Conservation (phyloP, 306 rosid species). For the Senna siamea region DNA sequence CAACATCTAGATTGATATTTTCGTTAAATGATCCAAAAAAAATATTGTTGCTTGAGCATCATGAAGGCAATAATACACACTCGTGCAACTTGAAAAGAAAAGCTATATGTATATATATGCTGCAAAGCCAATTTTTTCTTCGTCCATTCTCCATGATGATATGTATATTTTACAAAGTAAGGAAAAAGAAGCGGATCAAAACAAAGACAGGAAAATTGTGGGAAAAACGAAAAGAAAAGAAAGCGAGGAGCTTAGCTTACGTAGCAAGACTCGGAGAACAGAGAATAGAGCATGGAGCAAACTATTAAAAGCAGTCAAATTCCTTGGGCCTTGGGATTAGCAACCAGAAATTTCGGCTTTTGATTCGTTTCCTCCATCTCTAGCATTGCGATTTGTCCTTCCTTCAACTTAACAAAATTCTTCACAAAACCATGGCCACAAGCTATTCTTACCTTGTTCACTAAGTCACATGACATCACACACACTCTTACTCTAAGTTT, state of each 20-base stretch:
- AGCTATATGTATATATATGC: background rate
- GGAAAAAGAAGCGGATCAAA: too few species aligned
- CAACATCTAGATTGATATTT: background rate
- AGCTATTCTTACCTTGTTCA: constrained; percentile 70
- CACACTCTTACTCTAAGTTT: constrained; percentile 8
- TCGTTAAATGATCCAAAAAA: background rate
- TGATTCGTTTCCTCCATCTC: constrained; percentile 75
- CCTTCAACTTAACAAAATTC: constrained; percentile 41
- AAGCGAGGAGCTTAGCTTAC: constrained; percentile 36
- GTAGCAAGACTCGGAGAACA: constrained; percentile 37
- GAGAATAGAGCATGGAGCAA: background rate
- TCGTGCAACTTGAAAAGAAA: constrained; percentile 23
- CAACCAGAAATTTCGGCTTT: constrained; percentile 53
- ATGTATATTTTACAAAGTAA: background rate
- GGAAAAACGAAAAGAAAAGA: background rate
- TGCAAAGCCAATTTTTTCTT: background rate
- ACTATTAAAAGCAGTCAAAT: constrained; percentile 43
- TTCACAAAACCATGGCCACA: constrained; percentile 58
- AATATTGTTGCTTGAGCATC: background rate
- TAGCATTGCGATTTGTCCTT: too few species aligned
- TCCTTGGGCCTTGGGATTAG: constrained; percentile 32
- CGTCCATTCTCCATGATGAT: background rate
- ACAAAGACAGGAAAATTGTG: background rate
- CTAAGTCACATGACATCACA: constrained; percentile 59
- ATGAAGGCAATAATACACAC: background rate